Evolutionary conservation across 192 early-diverging fungal genomes (phyloP), one percentile per base, ranked within the genome.

Genomic region (Geranomyces variabilis): DNA sequence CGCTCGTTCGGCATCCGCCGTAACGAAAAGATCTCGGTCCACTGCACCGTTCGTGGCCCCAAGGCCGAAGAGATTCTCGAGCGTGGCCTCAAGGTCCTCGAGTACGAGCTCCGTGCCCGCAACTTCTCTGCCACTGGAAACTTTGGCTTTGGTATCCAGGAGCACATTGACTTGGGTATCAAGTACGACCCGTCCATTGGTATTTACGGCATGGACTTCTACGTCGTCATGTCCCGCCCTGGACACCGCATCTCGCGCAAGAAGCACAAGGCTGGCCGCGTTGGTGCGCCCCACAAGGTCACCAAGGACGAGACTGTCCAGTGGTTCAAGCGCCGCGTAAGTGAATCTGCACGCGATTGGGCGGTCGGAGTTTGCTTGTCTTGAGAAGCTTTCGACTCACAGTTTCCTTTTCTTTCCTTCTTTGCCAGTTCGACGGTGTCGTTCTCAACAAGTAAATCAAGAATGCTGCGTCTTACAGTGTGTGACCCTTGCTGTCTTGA

Each of bases 81-180:
- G 89, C 95, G 96, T 83, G 97, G 97, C 74, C 86, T 99, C 75
- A 98, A 98, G 91, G 97, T 99, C 81, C 97, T 96, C 92, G 97
- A 99, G 83, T 99, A 96, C 89, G 97, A 99, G 86, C 86, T 99
- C 46, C 89, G 89, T 81, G 85, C 85, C 58, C 79, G 88, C 82
- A 99, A 99, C 94, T 99, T 98, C 88, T 96, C 94, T 41, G 88
- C 81, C 57, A 97, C 95, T 67, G 97, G 97, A 65, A 98, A 99
- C 93, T 99, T 99, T 77, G 97, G 97, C 77, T 99, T 98, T 86
- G 97, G 97, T 95, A 94, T 99, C 87, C 92, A 97, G 80, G 97
- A 99, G 88, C 97, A 99, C 90, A 99, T 99, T 76, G 97, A 98
- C 88, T 89, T 99, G 83, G 96, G 95, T 81, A 98, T 99, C 90